These are phyloP conservation scores for Kurtzmaniella quercitrusa DNA, from an alignment of 1,139 yeast genomes.

Conservation along the genomic window DNA sequence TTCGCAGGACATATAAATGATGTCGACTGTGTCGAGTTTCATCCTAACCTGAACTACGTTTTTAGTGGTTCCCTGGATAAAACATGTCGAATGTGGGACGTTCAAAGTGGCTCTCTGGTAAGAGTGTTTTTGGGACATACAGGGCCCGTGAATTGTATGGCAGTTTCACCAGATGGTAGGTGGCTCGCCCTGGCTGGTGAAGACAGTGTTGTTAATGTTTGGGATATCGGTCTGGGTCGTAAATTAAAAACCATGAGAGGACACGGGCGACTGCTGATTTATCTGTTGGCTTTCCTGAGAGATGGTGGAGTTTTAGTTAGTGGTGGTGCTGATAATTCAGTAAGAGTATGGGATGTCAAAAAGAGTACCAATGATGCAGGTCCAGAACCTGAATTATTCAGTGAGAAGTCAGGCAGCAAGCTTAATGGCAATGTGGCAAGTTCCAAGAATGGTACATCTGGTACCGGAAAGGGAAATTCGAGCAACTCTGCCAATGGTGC, in stretches of 20 bases:
- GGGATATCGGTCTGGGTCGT: conserved; percentile 95
- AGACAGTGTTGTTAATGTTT: conserved; percentile 81
- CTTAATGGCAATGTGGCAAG: conserved; percentile 9
- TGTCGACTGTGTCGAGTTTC: conserved; percentile 93
- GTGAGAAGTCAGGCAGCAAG: conserved; percentile 11
- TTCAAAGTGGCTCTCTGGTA: conserved; percentile 82
- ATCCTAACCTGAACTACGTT: conserved; percentile 92
- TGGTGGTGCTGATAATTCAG: conserved; percentile 90
- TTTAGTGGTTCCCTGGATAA: conserved; percentile 95
- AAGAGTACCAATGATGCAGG: conserved; percentile 78
- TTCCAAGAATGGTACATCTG: conserved; percentile 10
- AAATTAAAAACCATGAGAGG: conserved; percentile 82
- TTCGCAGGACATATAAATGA: conserved; percentile 98
- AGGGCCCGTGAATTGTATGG: conserved; percentile 78
- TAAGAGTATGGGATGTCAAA: conserved; percentile 94
- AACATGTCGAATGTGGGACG: conserved; percentile 98
- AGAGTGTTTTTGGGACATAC: conserved; percentile 94
- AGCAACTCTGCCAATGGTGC: neutral
- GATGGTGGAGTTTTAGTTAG: conserved; percentile 90
- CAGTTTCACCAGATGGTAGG: conserved; percentile 95
- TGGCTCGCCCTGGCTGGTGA: conserved; percentile 97
- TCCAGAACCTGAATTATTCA: conserved; percentile 73
- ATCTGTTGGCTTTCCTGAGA: conserved; percentile 78
- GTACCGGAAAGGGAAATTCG: conserved; percentile 8
- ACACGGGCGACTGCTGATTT: conserved; percentile 83